Evolutionary conservation across 768 basidiomycete species (phyloP).

Genomic region (Lentinus brumalis): DNA sequence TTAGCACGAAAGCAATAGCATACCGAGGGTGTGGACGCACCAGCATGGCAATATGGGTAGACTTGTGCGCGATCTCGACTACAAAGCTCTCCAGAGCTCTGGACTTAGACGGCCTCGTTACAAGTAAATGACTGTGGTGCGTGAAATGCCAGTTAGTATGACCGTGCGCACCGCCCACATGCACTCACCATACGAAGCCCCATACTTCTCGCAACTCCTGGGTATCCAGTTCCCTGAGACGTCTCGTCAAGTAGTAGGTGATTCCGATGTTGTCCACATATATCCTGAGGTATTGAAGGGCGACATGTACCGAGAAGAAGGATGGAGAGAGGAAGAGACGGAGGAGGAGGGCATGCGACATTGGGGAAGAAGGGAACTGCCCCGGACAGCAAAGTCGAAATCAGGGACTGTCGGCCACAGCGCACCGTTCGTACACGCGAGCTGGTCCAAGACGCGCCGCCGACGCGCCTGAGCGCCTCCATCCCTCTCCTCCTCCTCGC

Average conservation of each 20-base stretch:
- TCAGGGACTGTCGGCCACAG: neutral
- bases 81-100: slow-evolving; percentile 94
- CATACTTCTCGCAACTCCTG: slow-evolving; percentile 81
- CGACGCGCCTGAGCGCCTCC: slow-evolving; percentile 2
- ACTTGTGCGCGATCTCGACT: slow-evolving; percentile 82
- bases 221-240: slow-evolving; percentile 67
- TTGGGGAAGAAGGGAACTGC: slow-evolving; percentile 9
- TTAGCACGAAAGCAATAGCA: slow-evolving; percentile 12
- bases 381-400: neutral
- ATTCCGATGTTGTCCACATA: slow-evolving; percentile 91
- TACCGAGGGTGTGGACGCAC: slow-evolving; percentile 52
- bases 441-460: neutral
- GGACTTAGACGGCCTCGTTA: slow-evolving; percentile 90
- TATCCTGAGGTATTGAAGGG: slow-evolving; percentile 80
- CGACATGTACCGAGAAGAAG: slow-evolving; percentile 94
- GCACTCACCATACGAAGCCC: slow-evolving; percentile 81
- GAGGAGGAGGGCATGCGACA: slow-evolving; percentile 84
- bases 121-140: slow-evolving; percentile 78
- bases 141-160: slow-evolving; percentile 21
- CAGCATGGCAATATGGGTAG: slow-evolving; percentile 93
- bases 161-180: slow-evolving; percentile 1
- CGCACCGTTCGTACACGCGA: neutral
- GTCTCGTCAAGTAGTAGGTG: slow-evolving; percentile 83
- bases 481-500: neutral
- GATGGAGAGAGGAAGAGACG: slow-evolving; percentile 90